Base-by-base conservation (phyloP, 2,329 filamentous ascomycete species). In the Acarospora socialis region DNA sequence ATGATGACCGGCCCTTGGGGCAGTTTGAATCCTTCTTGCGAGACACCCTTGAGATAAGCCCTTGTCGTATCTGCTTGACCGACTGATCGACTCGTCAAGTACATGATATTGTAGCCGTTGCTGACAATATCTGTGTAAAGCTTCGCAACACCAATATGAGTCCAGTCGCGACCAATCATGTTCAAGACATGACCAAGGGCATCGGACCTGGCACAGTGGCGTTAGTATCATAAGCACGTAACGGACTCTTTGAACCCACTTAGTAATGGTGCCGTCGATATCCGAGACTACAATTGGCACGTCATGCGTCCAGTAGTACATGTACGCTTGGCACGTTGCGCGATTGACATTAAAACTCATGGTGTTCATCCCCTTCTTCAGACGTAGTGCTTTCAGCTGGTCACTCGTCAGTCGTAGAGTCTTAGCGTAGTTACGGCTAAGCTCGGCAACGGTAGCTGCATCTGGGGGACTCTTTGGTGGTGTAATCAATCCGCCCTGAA, bases 41-140 rank as follows among this genome's bases (percentile, higher is more conserved):
- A 65, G 14, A 98, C 83, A 16, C 86, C 84, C 37, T 86, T 79
- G 3, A 98, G 66, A 52, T 98, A 98, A 0, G 82, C 72, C 36
- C 90, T 67, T 1, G 90, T 98, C 0, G 66, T 84, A 55, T 98
- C 90, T 10, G 90, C 81, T 55, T 92, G 86, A 0, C 90, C 92
- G 27, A 95, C 86, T 9, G 82, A 90, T 31, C 90, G 77, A 52
- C 81, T 92, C 0, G 90, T 98, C 27, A 98, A 68, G 52, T 98
- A 98, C 70, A 98, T 84, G 50, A 98, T 92, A 54, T 98, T 95
- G 65, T 95, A 98, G 5, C 90, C 90, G 48, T 98, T 98, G 46
- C 79, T 76, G 1, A 77, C 75, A 44, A 98, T 98, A 45, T 98
- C 92, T 29, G 81, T 90, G 57, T 95, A 98, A 6, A 98, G 68